These are phyloP conservation scores for Phytophthora sojae DNA, from an alignment of 352 stramenopile species.

Conservation along the genomic window DNA sequence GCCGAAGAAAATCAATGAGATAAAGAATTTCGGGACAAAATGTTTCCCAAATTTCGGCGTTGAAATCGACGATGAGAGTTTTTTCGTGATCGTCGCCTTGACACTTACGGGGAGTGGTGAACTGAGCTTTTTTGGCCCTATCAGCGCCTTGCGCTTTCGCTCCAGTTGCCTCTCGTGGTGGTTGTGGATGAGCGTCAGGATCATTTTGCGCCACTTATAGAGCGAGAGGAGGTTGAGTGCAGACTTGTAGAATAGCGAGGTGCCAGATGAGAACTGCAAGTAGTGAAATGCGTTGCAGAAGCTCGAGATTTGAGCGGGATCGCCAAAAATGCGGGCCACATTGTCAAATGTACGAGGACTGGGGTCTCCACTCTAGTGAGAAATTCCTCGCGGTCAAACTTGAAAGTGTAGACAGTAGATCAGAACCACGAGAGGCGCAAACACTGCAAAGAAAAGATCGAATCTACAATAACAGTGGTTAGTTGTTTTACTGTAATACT, in stretches of 20 bases:
- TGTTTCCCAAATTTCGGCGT: slow-evolving; percentile 22
- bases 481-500: no score
- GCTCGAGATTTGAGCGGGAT: background rate
- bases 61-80: background rate
- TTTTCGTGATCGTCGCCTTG: slow-evolving; percentile 14
- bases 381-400: background rate
- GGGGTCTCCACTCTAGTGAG: background rate
- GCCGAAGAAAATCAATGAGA: slow-evolving; percentile 42
- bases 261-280: background rate
- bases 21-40: slow-evolving; percentile 32
- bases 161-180: slow-evolving; percentile 21
- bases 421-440: background rate
- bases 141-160: slow-evolving; percentile 12
- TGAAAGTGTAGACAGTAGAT: background rate
- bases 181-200: slow-evolving; percentile 40
- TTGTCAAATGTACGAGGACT: background rate
- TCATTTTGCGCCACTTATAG: background rate
- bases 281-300: background rate
- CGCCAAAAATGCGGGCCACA: slow-evolving; percentile 1
- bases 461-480: background rate
- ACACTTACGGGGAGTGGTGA: slow-evolving; percentile 1
- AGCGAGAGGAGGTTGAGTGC: background rate
- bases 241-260: background rate
- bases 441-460: background rate
- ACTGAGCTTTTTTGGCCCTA: slow-evolving; percentile 3